phyloP scores from a whole-genome alignment of 129 eudicot species.

The Sambucus nigra region DNA sequence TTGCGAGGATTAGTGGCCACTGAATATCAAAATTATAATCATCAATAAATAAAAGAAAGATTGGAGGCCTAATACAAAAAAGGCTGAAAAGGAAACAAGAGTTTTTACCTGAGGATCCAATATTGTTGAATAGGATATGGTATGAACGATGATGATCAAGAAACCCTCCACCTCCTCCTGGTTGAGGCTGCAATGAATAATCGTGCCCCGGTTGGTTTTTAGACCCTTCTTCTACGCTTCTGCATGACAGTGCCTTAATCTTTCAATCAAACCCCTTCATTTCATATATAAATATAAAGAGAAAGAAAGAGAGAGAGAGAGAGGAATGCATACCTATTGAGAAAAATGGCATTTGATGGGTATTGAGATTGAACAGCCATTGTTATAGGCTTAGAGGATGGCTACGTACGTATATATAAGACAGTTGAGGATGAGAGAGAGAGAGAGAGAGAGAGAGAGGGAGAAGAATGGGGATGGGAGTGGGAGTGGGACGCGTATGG shows the following conservation, averaged over 20 bases:
- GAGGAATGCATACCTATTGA: constrained; percentile 39
- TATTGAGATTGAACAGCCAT: constrained; percentile 84
- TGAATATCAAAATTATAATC: background rate
- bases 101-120: constrained; percentile 9
- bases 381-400: constrained; percentile 2
- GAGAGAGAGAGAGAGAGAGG: constrained; percentile 4
- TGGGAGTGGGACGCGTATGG: constrained; percentile 5
- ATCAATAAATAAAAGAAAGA: background rate
- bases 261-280: constrained; percentile 4
- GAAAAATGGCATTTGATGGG: constrained; percentile 46
- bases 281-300: background rate
- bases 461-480: constrained; percentile 5
- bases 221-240: constrained; percentile 31
- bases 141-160: constrained; percentile 45
- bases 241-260: constrained; percentile 12
- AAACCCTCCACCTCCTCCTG: constrained; percentile 25
- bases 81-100: background rate
- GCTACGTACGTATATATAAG: constrained; percentile 3
- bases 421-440: constrained; percentile 8
- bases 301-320: background rate
- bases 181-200: constrained; percentile 38
- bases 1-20: constrained; percentile 29
- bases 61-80: background rate
- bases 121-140: constrained; percentile 19
- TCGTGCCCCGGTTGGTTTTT: constrained; percentile 22